Evolutionary conservation across 2,329 filamentous ascomycete genomes (phyloP).

Genomic region (Pestalotiopsis sp.): DNA sequence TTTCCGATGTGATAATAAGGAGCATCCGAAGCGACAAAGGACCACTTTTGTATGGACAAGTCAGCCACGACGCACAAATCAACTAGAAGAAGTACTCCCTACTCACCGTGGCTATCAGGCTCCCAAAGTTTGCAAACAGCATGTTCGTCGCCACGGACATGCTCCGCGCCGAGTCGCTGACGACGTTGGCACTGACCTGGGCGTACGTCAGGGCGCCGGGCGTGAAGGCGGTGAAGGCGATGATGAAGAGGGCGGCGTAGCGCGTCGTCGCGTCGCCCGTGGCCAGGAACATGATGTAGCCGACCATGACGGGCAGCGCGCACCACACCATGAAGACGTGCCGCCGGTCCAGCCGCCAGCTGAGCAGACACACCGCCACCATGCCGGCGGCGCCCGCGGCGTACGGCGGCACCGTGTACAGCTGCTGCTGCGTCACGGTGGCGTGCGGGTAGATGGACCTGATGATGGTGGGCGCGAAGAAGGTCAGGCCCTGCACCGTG

Average conservation of each 20-base stretch:
- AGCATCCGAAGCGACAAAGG: constrained; percentile 63
- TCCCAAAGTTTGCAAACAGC: constrained; percentile 71
- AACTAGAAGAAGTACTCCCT: neutral
- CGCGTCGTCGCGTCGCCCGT: constrained; percentile 45
- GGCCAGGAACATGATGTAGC: constrained; percentile 67
- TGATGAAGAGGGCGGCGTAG: constrained; percentile 66
- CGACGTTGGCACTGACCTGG: constrained; percentile 64
- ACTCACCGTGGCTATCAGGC: constrained; percentile 55
- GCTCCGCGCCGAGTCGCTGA: constrained; percentile 65
- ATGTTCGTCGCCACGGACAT: constrained; percentile 58
- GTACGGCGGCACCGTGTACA: constrained; percentile 72
- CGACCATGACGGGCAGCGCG: constrained; percentile 60
- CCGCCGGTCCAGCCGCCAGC: constrained; percentile 56
- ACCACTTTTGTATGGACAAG: constrained; percentile 41
- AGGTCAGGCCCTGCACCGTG: constrained; percentile 70
- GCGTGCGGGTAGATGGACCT: constrained; percentile 63
- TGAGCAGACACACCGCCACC: constrained; percentile 59
- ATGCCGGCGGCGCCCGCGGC: constrained; percentile 69
- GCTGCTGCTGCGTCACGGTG: constrained; percentile 64
- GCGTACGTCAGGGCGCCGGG: constrained; percentile 65
- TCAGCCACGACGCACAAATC: neutral
- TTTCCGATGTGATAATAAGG: constrained; percentile 73
- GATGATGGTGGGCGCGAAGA: constrained; percentile 73
- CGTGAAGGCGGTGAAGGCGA: constrained; percentile 60
- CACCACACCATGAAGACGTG: constrained; percentile 56